Evolutionary conservation across 805 yeast species (phyloP).

Genomic region (Yamadazyma scolyti): DNA sequence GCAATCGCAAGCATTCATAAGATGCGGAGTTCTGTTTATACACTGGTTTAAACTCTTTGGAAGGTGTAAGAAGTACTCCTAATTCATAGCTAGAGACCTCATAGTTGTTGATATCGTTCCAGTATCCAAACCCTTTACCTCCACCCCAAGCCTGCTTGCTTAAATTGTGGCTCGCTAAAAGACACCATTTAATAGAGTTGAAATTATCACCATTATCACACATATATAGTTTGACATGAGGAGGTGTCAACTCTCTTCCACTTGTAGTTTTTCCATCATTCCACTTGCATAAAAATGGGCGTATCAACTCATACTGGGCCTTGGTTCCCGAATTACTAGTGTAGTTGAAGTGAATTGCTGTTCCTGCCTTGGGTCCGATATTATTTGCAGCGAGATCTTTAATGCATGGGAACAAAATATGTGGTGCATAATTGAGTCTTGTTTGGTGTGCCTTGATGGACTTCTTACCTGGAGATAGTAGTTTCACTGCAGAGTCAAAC

Average conservation of each 20-base stretch:
- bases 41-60: constrained; percentile 37
- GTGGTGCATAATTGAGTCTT: constrained; percentile 25
- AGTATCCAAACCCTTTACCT: constrained; percentile 11
- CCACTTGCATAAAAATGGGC: constrained; percentile 50
- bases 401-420: constrained; percentile 43
- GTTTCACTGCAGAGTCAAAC: constrained; percentile 24
- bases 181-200: constrained; percentile 58
- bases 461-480: constrained; percentile 23
- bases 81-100: constrained; percentile 36
- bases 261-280: constrained; percentile 11
- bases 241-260: constrained; percentile 41
- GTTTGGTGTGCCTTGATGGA: constrained; percentile 18
- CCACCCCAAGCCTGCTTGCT: constrained; percentile 83
- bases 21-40: constrained; percentile 31
- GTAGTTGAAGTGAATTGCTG: constrained; percentile 46
- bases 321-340: constrained; percentile 16
- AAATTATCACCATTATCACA: constrained; percentile 50
- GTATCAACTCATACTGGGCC: constrained; percentile 39
- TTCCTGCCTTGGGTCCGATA: constrained; percentile 48
- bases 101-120: constrained; percentile 16
- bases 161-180: constrained; percentile 71
- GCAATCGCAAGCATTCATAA: constrained; percentile 41
- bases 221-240: constrained; percentile 69
- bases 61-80: constrained; percentile 27
- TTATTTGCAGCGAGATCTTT: constrained; percentile 34